phyloP scores from a whole-genome alignment of 768 basidiomycete species.

The Neoboletus magnificus region DNA sequence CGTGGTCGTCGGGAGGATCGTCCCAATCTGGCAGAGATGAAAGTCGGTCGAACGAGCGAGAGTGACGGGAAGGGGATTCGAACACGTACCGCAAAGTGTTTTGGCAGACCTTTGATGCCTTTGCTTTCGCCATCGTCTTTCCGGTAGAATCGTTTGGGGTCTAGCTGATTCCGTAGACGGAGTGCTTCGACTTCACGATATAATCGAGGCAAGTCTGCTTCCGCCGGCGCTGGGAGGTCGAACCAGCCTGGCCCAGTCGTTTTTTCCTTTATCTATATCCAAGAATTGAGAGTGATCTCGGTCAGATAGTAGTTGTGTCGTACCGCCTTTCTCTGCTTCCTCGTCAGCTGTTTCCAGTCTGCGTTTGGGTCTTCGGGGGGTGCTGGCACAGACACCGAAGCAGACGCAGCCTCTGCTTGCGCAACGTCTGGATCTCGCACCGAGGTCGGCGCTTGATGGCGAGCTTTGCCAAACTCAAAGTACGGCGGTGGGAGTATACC shows the following conservation, averaged over 20 bases:
- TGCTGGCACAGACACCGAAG: slow-evolving; percentile 47
- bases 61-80: neutral
- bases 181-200: slow-evolving; percentile 86
- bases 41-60: slow-evolving; percentile 4
- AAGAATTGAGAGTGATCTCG: neutral
- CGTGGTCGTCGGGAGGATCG: slow-evolving; percentile 62
- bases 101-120: slow-evolving; percentile 80
- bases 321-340: slow-evolving; percentile 70
- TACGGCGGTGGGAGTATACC: slow-evolving; percentile 63
- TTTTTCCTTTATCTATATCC: slow-evolving; percentile 54
- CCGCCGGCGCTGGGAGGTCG: slow-evolving; percentile 78
- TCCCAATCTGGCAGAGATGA: slow-evolving; percentile 60
- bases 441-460: slow-evolving; percentile 42
- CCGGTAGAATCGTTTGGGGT: slow-evolving; percentile 88
- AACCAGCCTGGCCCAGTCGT: slow-evolving; percentile 86
- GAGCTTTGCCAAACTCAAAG: slow-evolving; percentile 49
- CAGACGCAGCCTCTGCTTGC: slow-evolving; percentile 48
- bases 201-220: slow-evolving; percentile 73
- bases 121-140: slow-evolving; percentile 85
- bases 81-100: slow-evolving; percentile 79
- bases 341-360: slow-evolving; percentile 67
- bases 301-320: slow-evolving; percentile 11
- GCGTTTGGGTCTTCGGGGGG: slow-evolving; percentile 61
- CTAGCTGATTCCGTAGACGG: slow-evolving; percentile 81
- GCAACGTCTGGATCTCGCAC: slow-evolving; percentile 64